A percentile compares a stretch with the other conserved stretches of the same genome.
phyloP scores from a whole-genome alignment of 2,329 filamentous ascomycete species.

The Ophiostoma sp. region DNA sequence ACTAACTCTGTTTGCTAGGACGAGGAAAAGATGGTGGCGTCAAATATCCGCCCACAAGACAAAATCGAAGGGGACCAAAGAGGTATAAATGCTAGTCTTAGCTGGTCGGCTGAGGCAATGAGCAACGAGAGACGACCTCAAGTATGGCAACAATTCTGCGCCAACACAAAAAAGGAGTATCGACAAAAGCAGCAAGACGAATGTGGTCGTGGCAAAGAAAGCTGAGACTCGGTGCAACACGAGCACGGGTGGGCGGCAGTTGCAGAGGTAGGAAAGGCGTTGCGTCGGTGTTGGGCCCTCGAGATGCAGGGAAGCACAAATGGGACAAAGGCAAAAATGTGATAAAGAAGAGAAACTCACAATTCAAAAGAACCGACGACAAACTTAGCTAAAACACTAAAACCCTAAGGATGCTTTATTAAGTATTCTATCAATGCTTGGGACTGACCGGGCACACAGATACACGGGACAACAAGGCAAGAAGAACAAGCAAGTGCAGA shows the following conservation, averaged over 20 bases:
- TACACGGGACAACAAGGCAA: not conserved
- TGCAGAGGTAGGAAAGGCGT: not conserved
- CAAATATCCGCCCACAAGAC: not conserved
- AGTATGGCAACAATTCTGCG: not conserved
- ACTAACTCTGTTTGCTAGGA: not conserved
- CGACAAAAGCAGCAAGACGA: not conserved
- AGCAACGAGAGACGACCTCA: not conserved
- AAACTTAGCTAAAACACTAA: not conserved
- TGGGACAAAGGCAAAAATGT: too few species aligned
- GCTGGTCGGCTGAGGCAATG: not conserved
- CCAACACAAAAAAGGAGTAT: not conserved
- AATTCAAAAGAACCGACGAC: not conserved
- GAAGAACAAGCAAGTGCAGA: not conserved
- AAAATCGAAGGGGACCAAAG: not conserved
- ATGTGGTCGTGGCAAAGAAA: not conserved
- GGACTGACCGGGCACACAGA: not conserved
- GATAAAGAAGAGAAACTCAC: not conserved
- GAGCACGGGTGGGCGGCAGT: not conserved
- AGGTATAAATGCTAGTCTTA: constrained; percentile 1
- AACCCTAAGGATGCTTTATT: not conserved
- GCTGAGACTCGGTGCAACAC: not conserved
- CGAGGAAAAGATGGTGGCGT: not conserved
- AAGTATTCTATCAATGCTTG: not conserved
- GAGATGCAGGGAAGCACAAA: not conserved
- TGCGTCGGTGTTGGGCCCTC: not conserved